Evolutionary conservation across 2,329 filamentous ascomycete species (phyloP).

Genomic region (Fusarium brachygibbosum): DNA sequence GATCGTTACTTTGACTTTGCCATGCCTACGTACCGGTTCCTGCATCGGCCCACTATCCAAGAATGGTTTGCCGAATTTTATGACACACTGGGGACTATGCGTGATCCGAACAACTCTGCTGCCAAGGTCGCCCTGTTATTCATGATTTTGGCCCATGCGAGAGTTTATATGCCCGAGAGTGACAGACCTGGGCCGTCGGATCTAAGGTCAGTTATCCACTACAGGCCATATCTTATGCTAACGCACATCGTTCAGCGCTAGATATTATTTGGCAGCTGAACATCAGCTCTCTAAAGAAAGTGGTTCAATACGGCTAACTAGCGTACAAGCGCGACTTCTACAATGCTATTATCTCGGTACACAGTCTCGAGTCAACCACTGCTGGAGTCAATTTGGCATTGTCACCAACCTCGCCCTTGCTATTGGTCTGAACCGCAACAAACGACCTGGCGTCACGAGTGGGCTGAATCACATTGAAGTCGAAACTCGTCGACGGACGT

Average conservation of each 20-base stretch:
- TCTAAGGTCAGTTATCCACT: constrained; percentile 26
- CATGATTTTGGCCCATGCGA: constrained; percentile 65
- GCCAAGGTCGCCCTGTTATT: constrained; percentile 61
- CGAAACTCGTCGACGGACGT: constrained; percentile 43
- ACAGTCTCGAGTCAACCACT: constrained; percentile 62
- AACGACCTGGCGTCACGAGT: constrained; percentile 12
- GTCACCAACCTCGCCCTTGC: constrained; percentile 56
- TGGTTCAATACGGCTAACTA: constrained; percentile 56
- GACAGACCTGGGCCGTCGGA: constrained; percentile 46
- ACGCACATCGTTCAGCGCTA: constrained; percentile 17
- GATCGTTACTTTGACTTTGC: constrained; percentile 69
- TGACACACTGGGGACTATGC: constrained; percentile 51
- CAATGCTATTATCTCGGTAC: constrained; percentile 62
- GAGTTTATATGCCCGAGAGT: constrained; percentile 55
- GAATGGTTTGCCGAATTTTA: constrained; percentile 61
- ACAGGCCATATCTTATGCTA: fast-evolving
- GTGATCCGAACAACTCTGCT: constrained; percentile 38
- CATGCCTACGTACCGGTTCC: constrained; percentile 68
- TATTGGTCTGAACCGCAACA: constrained; percentile 51
- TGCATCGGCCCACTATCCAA: constrained; percentile 65
- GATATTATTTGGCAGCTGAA: constrained; percentile 51
- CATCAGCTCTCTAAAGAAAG: constrained; percentile 56
- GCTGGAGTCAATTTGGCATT: constrained; percentile 62
- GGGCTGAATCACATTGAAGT: constrained; percentile 42
- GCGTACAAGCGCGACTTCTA: constrained; percentile 57